phyloP scores from a whole-genome alignment of 371 early-diverging fungal species.

The Scutellospora calospora region DNA sequence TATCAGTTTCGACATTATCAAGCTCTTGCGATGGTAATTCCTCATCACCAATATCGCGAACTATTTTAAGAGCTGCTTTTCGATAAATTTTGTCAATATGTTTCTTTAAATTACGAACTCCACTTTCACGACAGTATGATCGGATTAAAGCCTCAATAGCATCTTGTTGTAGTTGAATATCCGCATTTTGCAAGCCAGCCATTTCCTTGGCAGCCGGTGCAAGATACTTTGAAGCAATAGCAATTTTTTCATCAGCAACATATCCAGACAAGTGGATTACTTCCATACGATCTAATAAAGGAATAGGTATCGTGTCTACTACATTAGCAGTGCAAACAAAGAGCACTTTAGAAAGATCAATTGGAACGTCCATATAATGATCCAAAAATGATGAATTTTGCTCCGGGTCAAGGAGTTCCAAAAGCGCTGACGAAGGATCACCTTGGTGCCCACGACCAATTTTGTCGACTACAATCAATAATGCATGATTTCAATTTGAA shows the following conservation, averaged over 20 bases:
- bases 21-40: slow-evolving; percentile 43
- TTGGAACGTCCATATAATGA: slow-evolving; percentile 98
- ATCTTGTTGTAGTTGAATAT: slow-evolving; percentile 75
- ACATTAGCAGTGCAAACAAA: slow-evolving; percentile 98
- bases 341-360: slow-evolving; percentile 94
- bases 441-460: slow-evolving; percentile 97
- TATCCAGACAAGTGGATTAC: slow-evolving; percentile 96
- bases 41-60: slow-evolving; percentile 65
- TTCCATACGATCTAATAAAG: slow-evolving; percentile 98
- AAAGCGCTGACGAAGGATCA: slow-evolving; percentile 95
- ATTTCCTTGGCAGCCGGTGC: slow-evolving; percentile 83
- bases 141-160: slow-evolving; percentile 88
- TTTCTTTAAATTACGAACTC: slow-evolving; percentile 97
- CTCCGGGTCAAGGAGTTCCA: slow-evolving; percentile 97
- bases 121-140: slow-evolving; percentile 95
- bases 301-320: slow-evolving; percentile 95
- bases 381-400: slow-evolving; percentile 96
- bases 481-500: slow-evolving; percentile 26
- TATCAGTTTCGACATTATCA: slow-evolving; percentile 46
- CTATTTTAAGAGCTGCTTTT: slow-evolving; percentile 94
- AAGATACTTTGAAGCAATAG: slow-evolving; percentile 92
- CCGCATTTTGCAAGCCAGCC: slow-evolving; percentile 79
- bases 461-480: slow-evolving; percentile 81
- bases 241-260: slow-evolving; percentile 95
- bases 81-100: slow-evolving; percentile 97